A percentile compares a stretch with the other conserved stretches of the same genome.
These are phyloP conservation scores for Rosa hybrid DNA, from an alignment of 331 rosid genomes.

Conservation along the genomic window DNA sequence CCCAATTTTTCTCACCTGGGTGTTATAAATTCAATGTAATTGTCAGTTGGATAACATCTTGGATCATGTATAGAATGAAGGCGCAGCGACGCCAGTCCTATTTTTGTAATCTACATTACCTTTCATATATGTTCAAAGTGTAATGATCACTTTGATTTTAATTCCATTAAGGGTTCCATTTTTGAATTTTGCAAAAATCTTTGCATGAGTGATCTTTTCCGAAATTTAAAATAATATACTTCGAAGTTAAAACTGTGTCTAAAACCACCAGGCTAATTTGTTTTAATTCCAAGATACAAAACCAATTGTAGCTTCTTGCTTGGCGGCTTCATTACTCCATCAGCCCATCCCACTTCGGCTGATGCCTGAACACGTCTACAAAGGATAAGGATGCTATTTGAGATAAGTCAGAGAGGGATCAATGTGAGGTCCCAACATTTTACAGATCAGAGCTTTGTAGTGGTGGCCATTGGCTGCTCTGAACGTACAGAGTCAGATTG, in stretches of 20 bases:
- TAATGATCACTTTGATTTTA: background rate
- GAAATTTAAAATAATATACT: too few species aligned
- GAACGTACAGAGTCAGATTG: background rate
- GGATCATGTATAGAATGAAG: constrained; percentile 27
- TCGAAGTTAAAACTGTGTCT: background rate
- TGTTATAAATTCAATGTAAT: constrained; percentile 4
- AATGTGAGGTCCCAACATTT: background rate
- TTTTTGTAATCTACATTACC: background rate
- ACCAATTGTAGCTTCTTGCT: background rate
- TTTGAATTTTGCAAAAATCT: background rate
- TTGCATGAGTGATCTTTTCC: background rate
- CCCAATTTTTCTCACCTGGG: constrained; percentile 39
- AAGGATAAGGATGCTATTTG: too few species aligned
- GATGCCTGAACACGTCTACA: too few species aligned
- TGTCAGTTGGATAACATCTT: background rate
- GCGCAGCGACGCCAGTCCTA: background rate
- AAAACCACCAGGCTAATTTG: background rate
- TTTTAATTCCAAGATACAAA: background rate
- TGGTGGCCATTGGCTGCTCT: background rate
- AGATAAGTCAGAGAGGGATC: background rate
- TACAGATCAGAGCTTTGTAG: background rate
- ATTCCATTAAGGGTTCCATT: background rate
- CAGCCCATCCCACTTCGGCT: too few species aligned
- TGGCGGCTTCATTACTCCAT: too few species aligned
- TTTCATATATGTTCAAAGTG: background rate